Evolutionary conservation across 148 eudicot species (phyloP).

Genomic region (Vaccinium myrtillus): DNA sequence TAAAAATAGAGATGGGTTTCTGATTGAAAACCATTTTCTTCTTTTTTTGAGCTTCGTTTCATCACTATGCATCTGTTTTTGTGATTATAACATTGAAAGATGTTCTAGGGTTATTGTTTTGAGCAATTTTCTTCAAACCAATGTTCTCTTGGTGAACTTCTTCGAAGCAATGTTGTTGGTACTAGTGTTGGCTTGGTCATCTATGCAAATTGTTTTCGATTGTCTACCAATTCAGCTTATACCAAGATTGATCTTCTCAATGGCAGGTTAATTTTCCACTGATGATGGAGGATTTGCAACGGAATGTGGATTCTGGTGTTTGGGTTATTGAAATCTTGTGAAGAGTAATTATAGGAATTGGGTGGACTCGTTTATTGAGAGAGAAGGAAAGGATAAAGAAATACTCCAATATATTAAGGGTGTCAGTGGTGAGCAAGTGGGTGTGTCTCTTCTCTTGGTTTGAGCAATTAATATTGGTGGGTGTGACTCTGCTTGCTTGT

Average conservation of each 20-base stretch:
- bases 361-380: not conserved
- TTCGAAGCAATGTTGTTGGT: conserved; percentile 26
- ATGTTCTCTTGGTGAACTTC: not conserved
- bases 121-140: not conserved
- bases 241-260: conserved; percentile 28
- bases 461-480: conserved; percentile 25
- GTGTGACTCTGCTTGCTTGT: conserved; percentile 24
- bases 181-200: conserved; percentile 22
- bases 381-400: conserved; percentile 10
- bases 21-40: not conserved
- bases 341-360: not conserved
- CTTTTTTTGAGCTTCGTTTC: not conserved
- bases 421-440: conserved; percentile 48
- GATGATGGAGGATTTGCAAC: conserved; percentile 23
- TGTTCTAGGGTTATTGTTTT: conserved; percentile 8
- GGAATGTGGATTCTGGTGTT: conserved; percentile 36
- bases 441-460: conserved; percentile 25
- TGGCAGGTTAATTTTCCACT: conserved; percentile 36
- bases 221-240: conserved; percentile 39
- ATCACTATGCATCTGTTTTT: not conserved
- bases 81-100: not conserved
- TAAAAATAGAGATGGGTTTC: not conserved
- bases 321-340: conserved; percentile 14
- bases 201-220: conserved; percentile 20
- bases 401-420: conserved; percentile 9